phyloP scores from a whole-genome alignment of 2,329 filamentous ascomycete species.

The Pseudocercospora macadamiae region DNA sequence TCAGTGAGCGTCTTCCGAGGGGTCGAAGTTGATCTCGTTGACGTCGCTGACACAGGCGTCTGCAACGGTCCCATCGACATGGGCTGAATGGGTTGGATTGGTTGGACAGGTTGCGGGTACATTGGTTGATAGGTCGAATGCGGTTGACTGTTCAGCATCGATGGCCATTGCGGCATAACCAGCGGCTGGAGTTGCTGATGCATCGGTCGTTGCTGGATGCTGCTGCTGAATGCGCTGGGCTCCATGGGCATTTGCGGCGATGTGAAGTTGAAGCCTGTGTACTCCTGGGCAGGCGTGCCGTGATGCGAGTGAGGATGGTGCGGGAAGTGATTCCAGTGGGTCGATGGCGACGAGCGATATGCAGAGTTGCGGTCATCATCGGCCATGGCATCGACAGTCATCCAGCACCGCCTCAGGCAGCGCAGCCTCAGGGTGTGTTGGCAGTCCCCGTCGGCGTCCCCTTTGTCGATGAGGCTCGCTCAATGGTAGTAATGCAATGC shows the following conservation, averaged over 20 bases:
- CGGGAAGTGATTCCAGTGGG: conserved; percentile 32
- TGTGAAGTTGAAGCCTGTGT: conserved; percentile 65
- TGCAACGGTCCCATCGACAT: conserved; percentile 57
- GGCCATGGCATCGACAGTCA: conserved; percentile 32
- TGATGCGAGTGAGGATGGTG: conserved; percentile 61
- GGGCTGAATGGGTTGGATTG: conserved; percentile 44
- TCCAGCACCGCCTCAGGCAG: conserved; percentile 10
- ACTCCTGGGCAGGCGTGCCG: conserved; percentile 71
- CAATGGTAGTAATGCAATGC: background rate
- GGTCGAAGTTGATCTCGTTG: conserved; percentile 44
- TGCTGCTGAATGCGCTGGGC: conserved; percentile 55
- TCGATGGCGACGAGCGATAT: conserved; percentile 34
- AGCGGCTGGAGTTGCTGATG: conserved; percentile 67
- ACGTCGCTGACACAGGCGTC: conserved; percentile 54
- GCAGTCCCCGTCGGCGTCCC: no score
- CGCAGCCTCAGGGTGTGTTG: background rate
- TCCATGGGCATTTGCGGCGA: conserved; percentile 65
- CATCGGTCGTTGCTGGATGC: conserved; percentile 55
- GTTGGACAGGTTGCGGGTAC: conserved; percentile 59
- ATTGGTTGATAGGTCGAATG: conserved; percentile 61
- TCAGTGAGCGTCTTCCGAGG: conserved; percentile 78
- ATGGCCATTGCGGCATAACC: conserved; percentile 80
- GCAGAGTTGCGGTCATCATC: conserved; percentile 34
- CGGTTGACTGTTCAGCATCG: conserved; percentile 73
- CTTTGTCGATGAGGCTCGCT: background rate